Percentiles rank a stretch among this genome's conserved stretches.
phyloP scores from a whole-genome alignment of 1,284 basidiomycete species.

The Neonothopanus nambi region DNA sequence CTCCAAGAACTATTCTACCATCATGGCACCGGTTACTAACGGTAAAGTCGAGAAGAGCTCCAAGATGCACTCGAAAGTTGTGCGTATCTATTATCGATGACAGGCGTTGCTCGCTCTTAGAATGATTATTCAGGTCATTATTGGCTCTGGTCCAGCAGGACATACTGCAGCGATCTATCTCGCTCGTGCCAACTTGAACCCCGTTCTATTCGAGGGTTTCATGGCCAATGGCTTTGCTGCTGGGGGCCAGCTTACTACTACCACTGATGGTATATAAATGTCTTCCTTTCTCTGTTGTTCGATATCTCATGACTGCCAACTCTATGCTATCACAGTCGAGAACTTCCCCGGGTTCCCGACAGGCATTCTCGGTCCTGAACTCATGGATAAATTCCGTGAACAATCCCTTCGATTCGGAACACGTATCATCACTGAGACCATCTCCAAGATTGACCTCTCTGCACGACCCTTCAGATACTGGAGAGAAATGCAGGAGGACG shows the following conservation, averaged over 20 bases:
- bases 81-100: conserved; percentile 2
- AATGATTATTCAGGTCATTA: conserved; percentile 69
- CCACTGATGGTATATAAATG: conserved; percentile 84
- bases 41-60: conserved; percentile 9
- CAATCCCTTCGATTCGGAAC: conserved; percentile 94
- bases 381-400: conserved; percentile 98
- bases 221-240: conserved; percentile 98
- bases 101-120: background rate
- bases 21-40: conserved; percentile 14
- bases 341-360: conserved; percentile 98
- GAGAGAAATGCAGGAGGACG: conserved; percentile 87
- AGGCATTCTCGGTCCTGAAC: conserved; percentile 94
- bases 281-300: conserved; percentile 1
- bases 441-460: conserved; percentile 93
- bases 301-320: background rate
- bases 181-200: conserved; percentile 90
- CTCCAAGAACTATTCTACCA: conserved; percentile 6
- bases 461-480: conserved; percentile 96
- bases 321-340: conserved; percentile 74
- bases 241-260: conserved; percentile 97
- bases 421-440: conserved; percentile 93
- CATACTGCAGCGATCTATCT: conserved; percentile 97
- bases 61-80: conserved; percentile 18
- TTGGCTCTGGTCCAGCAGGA: conserved; percentile 95
- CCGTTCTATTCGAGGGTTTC: conserved; percentile 97